Evolutionary conservation across 2,329 filamentous ascomycete genomes (phyloP).

Genomic region (Fusarium succisae): DNA sequence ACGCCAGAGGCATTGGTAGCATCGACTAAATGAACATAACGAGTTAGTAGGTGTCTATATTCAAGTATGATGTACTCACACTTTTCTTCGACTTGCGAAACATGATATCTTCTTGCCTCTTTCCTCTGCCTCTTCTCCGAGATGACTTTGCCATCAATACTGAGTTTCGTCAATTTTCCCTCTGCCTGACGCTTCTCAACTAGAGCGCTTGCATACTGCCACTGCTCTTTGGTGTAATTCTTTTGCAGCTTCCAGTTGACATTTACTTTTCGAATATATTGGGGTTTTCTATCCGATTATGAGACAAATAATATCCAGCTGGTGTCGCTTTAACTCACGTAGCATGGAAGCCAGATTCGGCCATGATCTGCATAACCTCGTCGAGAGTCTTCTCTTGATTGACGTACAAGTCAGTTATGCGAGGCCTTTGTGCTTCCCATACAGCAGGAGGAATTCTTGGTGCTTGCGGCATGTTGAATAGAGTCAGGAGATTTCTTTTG

Average conservation of each 20-base stretch:
- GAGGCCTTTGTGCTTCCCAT: neutral
- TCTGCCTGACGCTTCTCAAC: neutral
- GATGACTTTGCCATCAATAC: neutral
- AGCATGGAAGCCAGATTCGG: neutral
- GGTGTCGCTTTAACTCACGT: neutral
- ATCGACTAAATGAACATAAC: neutral
- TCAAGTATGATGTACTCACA: accelerated
- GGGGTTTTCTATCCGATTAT: accelerated
- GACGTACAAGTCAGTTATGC: neutral
- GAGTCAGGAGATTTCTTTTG: accelerated
- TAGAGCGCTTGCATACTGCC: neutral
- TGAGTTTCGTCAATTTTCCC: accelerated
- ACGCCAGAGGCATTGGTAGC: accelerated
- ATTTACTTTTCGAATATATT: slow-evolving; percentile 12
- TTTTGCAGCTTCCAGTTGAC: slow-evolving; percentile 7
- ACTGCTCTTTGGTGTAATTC: neutral
- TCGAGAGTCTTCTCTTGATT: slow-evolving; percentile 4
- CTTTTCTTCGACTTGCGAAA: accelerated
- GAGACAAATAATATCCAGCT: accelerated
- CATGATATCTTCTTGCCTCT: neutral
- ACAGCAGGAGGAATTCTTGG: neutral
- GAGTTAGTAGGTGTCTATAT: neutral
- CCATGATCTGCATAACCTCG: slow-evolving; percentile 2
- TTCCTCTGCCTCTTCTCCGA: neutral
- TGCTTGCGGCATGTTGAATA: neutral